These are phyloP conservation scores for Endotrypanum monterogeii DNA, from an alignment of 208 protist genomes.

Conservation along the genomic window DNA sequence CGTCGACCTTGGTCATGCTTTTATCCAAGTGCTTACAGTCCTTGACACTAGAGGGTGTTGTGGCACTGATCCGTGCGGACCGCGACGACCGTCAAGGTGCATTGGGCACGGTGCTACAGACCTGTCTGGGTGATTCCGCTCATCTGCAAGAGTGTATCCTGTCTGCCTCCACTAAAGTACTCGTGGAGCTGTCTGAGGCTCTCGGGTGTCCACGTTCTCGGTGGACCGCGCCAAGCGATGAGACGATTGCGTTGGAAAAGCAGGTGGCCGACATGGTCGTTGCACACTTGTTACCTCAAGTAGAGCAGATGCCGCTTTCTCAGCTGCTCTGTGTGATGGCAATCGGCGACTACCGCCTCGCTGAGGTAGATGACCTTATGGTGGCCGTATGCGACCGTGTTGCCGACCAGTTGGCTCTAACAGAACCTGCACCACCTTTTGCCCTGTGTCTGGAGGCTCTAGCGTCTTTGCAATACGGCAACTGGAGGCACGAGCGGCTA, in stretches of 20 bases:
- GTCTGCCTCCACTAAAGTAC: slow-evolving; percentile 22
- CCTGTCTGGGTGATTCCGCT: slow-evolving; percentile 2
- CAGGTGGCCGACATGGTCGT: slow-evolving; percentile 14
- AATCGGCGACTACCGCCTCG: background rate
- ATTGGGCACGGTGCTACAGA: slow-evolving; percentile 21
- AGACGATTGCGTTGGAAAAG: background rate
- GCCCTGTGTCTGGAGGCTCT: slow-evolving; percentile 26
- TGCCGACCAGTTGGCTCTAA: background rate
- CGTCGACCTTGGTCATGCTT: slow-evolving; percentile 4
- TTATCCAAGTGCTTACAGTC: background rate
- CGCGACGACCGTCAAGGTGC: slow-evolving; percentile 37
- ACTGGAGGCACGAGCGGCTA: slow-evolving; percentile 43
- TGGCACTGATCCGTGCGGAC: slow-evolving; percentile 34
- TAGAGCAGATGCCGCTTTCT: slow-evolving; percentile 21
- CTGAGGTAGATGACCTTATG: slow-evolving; percentile 2
- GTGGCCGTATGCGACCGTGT: slow-evolving; percentile 9
- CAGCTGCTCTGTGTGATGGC: slow-evolving; percentile 29
- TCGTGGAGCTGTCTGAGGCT: slow-evolving; percentile 31
- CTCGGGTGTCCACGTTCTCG: slow-evolving; percentile 32
- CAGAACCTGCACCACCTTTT: background rate
- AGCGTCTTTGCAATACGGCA: slow-evolving; percentile 14
- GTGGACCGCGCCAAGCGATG: slow-evolving; percentile 4
- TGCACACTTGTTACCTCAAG: slow-evolving; percentile 8
- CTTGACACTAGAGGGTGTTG: slow-evolving; percentile 35
- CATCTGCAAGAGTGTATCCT: slow-evolving; percentile 13